These are phyloP conservation scores for Pseudodiploospora longispora DNA, from an alignment of 2,329 filamentous ascomycete species.

Conservation along the genomic window DNA sequence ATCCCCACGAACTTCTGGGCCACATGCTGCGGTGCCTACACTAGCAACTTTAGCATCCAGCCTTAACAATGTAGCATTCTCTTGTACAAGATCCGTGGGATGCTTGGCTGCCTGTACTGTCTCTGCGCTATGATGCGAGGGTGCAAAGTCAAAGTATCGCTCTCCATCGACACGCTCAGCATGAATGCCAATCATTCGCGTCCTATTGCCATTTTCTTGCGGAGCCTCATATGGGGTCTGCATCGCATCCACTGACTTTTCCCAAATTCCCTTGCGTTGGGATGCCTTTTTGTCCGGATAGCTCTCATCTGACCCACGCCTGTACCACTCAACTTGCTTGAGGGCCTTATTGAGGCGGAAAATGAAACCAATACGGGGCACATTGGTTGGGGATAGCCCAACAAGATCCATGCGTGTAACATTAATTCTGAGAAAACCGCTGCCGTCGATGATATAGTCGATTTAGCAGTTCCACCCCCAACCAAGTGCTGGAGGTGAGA, in stretches of 20 bases:
- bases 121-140: slow-evolving; percentile 42
- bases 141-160: slow-evolving; percentile 43
- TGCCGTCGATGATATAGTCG: slow-evolving; percentile 43
- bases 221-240: slow-evolving; percentile 57
- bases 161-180: slow-evolving; percentile 12
- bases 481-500: slow-evolving; percentile 51
- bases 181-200: slow-evolving; percentile 37
- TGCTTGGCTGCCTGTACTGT: slow-evolving; percentile 53
- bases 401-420: slow-evolving; percentile 35
- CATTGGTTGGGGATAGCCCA: slow-evolving; percentile 38
- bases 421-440: slow-evolving; percentile 37
- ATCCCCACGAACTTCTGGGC: too few species aligned
- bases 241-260: slow-evolving; percentile 36
- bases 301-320: slow-evolving; percentile 54
- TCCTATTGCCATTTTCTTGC: slow-evolving; percentile 59
- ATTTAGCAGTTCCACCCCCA: slow-evolving; percentile 47
- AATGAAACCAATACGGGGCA: slow-evolving; percentile 56
- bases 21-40: too few species aligned
- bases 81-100: slow-evolving; percentile 51
- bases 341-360: slow-evolving; percentile 40
- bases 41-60: slow-evolving; percentile 40
- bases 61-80: slow-evolving; percentile 35
- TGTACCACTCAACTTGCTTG: slow-evolving; percentile 48
- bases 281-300: slow-evolving; percentile 55
- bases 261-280: slow-evolving; percentile 45